phyloP scores from a whole-genome alignment of 441 rosid genomes.

The Gossypium laxum region DNA sequence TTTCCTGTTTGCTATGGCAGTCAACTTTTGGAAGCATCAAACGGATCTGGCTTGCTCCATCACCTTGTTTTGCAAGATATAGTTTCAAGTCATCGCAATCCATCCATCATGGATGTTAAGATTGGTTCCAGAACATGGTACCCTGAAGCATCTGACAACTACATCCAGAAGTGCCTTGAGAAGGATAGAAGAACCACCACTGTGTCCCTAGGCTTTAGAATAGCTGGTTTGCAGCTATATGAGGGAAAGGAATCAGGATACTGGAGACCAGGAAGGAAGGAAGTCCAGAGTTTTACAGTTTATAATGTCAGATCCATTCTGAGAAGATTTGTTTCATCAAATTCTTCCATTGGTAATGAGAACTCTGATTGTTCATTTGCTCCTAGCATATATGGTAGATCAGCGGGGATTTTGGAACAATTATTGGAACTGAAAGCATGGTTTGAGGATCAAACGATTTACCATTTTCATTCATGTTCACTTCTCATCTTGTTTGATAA shows the following conservation, averaged over 20 bases:
- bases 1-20: slow-evolving; percentile 74
- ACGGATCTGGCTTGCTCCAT: slow-evolving; percentile 54
- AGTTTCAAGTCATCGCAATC: slow-evolving; percentile 26
- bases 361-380: slow-evolving; percentile 55
- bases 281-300: slow-evolving; percentile 30
- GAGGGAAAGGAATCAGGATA: slow-evolving; percentile 32
- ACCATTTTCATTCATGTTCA: slow-evolving; percentile 85
- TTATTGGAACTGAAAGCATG: slow-evolving; percentile 70
- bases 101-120: slow-evolving; percentile 77
- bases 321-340: slow-evolving; percentile 73
- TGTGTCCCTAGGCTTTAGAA: slow-evolving; percentile 56
- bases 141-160: slow-evolving; percentile 64
- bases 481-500: slow-evolving; percentile 60
- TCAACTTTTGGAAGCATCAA: slow-evolving; percentile 61
- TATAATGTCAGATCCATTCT: slow-evolving; percentile 50
- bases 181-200: slow-evolving; percentile 55
- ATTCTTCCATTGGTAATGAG: slow-evolving; percentile 26
- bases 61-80: slow-evolving; percentile 69
- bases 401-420: slow-evolving; percentile 61
- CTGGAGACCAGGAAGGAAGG: slow-evolving; percentile 62
- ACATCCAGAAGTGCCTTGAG: slow-evolving; percentile 48
- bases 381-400: slow-evolving; percentile 48
- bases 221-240: slow-evolving; percentile 61
- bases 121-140: slow-evolving; percentile 95
- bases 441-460: slow-evolving; percentile 79